These are phyloP conservation scores for Brasenia schreberi DNA, from an alignment of 164 flowering plant genomes.

Conservation along the genomic window DNA sequence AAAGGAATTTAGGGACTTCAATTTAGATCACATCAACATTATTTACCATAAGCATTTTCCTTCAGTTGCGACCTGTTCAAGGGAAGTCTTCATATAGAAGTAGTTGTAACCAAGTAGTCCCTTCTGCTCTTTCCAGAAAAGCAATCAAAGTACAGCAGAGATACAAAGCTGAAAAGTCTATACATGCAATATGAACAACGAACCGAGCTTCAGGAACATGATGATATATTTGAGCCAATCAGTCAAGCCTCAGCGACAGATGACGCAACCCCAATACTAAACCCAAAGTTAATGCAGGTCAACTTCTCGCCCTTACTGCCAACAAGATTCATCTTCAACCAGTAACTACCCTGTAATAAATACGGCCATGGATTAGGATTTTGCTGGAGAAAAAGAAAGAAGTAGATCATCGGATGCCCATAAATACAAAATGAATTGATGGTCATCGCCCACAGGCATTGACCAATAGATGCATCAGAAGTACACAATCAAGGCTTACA, in stretches of 20 bases:
- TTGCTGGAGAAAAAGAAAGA: too few relatives aligned
- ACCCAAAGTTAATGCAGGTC: slow-evolving; percentile 2
- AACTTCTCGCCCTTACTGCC: background rate
- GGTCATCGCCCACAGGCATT: too few relatives aligned
- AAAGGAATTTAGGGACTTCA: too few relatives aligned
- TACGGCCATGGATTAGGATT: background rate
- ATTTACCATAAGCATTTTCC: too few relatives aligned
- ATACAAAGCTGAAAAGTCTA: too few relatives aligned
- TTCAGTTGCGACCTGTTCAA: too few relatives aligned
- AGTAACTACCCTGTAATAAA: background rate
- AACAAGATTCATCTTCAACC: background rate
- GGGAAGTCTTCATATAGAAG: too few relatives aligned
- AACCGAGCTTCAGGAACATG: background rate
- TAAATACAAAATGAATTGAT: too few relatives aligned
- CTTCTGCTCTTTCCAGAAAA: background rate
- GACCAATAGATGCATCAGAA: background rate
- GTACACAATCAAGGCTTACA: slow-evolving; percentile 25
- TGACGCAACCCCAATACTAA: background rate
- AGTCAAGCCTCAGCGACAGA: background rate
- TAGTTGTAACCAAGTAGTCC: background rate
- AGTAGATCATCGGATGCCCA: too few relatives aligned
- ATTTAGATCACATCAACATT: too few relatives aligned
- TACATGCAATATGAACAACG: background rate
- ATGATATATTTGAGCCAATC: background rate
- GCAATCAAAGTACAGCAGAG: background rate